A percentile compares a stretch with the other conserved stretches of the same genome.
Evolutionary conservation across 2,329 filamentous ascomycete species (phyloP).

Genomic region (Penicillium concentricum): DNA sequence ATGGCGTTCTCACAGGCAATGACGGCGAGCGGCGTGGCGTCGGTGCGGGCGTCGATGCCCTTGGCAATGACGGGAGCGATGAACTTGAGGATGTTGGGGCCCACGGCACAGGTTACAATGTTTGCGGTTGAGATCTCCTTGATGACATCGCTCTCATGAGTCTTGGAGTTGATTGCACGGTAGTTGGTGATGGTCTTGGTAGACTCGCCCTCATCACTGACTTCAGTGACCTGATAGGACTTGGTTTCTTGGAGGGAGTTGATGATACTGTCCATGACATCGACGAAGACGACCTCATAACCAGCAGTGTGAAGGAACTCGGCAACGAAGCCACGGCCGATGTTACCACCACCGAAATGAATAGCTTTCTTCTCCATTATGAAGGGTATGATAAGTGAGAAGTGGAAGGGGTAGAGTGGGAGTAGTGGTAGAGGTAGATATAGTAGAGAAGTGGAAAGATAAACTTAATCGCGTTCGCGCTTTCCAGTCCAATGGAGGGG

Average conservation of each 20-base stretch:
- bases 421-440: neutral
- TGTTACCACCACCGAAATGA: slow-evolving; percentile 85
- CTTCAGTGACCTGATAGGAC: slow-evolving; percentile 89
- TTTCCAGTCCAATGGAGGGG: slow-evolving; percentile 1
- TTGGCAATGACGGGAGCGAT: slow-evolving; percentile 95
- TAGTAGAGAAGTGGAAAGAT: neutral
- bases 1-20: slow-evolving; percentile 99
- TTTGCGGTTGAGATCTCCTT: slow-evolving; percentile 84
- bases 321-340: slow-evolving; percentile 82
- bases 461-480: neutral
- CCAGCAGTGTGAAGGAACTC: slow-evolving; percentile 93
- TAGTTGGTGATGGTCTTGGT: slow-evolving; percentile 89
- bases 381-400: neutral
- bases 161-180: slow-evolving; percentile 92
- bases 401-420: neutral
- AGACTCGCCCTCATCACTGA: slow-evolving; percentile 77
- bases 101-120: slow-evolving; percentile 93
- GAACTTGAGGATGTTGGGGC: slow-evolving; percentile 93
- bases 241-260: slow-evolving; percentile 70
- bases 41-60: slow-evolving; percentile 75
- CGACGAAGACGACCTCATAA: slow-evolving; percentile 94
- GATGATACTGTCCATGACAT: slow-evolving; percentile 84
- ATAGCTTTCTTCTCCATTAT: slow-evolving; percentile 65
- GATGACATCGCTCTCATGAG: slow-evolving; percentile 75
- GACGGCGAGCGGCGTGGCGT: slow-evolving; percentile 71